phyloP scores from a whole-genome alignment of 306 rosid species.

The Vigna trinervia region DNA sequence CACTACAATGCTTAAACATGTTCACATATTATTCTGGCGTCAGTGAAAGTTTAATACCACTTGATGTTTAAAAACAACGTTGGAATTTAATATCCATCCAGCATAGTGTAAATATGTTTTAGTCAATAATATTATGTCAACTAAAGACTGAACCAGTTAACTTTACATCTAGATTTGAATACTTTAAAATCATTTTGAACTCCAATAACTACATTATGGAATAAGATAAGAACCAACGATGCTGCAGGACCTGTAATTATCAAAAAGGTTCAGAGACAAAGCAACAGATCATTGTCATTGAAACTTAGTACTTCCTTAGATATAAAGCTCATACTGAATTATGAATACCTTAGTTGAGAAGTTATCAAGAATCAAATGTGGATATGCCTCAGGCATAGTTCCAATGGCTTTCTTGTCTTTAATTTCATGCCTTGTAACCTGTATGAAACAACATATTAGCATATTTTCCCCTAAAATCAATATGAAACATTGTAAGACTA shows the following conservation, averaged over 20 bases:
- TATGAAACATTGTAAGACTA: constrained; percentile 22
- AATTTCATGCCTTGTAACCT: constrained; percentile 96
- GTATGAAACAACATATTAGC: constrained; percentile 45
- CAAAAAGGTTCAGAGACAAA: constrained; percentile 14
- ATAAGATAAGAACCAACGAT: constrained; percentile 5
- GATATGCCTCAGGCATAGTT: constrained; percentile 96
- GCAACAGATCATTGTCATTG: constrained; percentile 38
- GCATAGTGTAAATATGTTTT: neutral
- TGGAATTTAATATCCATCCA: constrained; percentile 10
- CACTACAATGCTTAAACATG: neutral
- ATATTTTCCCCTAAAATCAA: constrained; percentile 17
- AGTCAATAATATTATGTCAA: constrained; percentile 1
- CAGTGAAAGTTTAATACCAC: neutral
- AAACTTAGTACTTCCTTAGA: constrained; percentile 1
- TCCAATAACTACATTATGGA: neutral
- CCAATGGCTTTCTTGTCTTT: constrained; percentile 81
- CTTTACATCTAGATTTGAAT: constrained; percentile 1
- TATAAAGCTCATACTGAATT: constrained; percentile 27
- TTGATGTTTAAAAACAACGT: neutral
- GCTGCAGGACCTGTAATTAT: neutral
- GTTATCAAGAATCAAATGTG: constrained; percentile 79
- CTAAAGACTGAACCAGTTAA: neutral
- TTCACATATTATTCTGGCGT: neutral
- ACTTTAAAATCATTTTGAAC: neutral
- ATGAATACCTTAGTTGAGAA: constrained; percentile 82